phyloP scores from a whole-genome alignment of 768 basidiomycete genomes.

The Pholiota molesta region DNA sequence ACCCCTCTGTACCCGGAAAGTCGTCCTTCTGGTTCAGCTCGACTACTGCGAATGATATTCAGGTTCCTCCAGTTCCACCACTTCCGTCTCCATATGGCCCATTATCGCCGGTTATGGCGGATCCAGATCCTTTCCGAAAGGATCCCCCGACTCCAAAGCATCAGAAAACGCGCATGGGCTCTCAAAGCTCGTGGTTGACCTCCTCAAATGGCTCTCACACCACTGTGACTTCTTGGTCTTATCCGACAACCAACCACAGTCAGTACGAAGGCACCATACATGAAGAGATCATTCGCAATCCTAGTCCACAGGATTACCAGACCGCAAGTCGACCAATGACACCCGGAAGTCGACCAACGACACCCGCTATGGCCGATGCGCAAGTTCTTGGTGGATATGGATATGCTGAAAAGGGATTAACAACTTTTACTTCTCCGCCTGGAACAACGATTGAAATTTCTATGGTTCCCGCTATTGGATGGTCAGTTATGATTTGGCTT shows the following conservation, averaged over 20 bases:
- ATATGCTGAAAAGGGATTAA: constrained; percentile 61
- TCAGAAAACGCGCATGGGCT: constrained; percentile 55
- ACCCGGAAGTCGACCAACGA: constrained; percentile 46
- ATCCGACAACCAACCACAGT: constrained; percentile 46
- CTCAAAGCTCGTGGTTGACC: constrained; percentile 77
- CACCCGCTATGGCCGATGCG: constrained; percentile 57
- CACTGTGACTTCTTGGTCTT: constrained; percentile 71
- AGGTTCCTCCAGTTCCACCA: constrained; percentile 71
- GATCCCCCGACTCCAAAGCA: constrained; percentile 42
- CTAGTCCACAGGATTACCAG: constrained; percentile 45
- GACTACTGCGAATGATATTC: constrained; percentile 42
- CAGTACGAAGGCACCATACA: constrained; percentile 29
- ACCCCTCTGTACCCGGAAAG: constrained; percentile 51
- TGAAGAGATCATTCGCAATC: constrained; percentile 27
- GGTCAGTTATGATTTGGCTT: constrained; percentile 70
- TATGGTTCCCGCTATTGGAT: constrained; percentile 54
- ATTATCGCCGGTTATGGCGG: constrained; percentile 45
- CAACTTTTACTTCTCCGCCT: constrained; percentile 45
- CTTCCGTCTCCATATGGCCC: constrained; percentile 63
- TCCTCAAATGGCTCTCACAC: constrained; percentile 60
- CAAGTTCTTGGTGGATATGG: constrained; percentile 74
- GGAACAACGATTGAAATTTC: constrained; percentile 58
- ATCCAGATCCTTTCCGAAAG: constrained; percentile 69
- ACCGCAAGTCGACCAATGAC: constrained; percentile 45
- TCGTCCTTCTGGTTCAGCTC: constrained; percentile 68